These are phyloP conservation scores for Protomyces inouyei DNA, from an alignment of 1,139 yeast species.

Conservation along the genomic window DNA sequence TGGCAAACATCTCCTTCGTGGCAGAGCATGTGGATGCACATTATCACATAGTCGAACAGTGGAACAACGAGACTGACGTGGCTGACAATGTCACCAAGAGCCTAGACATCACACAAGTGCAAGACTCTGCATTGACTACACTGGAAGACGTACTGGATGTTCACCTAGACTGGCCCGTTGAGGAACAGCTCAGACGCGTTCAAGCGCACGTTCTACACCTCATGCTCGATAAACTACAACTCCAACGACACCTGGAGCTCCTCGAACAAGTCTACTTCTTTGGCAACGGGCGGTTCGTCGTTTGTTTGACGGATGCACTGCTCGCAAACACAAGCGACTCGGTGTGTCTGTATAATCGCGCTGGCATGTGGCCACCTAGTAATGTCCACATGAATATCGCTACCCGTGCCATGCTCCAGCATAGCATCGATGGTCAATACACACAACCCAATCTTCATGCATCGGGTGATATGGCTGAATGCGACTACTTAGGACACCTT, in stretches of 20 bases:
- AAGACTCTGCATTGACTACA: background rate
- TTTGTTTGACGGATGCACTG: slow-evolving; percentile 2
- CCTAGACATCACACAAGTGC: background rate
- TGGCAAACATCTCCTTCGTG: background rate
- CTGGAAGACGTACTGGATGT: background rate
- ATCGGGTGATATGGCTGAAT: background rate
- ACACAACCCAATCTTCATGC: background rate
- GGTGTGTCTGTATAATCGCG: background rate
- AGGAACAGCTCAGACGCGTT: slow-evolving; percentile 1
- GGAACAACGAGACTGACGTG: background rate
- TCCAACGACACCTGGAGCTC: slow-evolving; percentile 12
- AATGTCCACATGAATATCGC: slow-evolving; percentile 12
- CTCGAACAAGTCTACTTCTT: slow-evolving; percentile 10
- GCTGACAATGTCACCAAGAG: background rate
- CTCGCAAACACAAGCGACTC: background rate
- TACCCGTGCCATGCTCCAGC: slow-evolving; percentile 5
- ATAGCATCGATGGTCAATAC: background rate
- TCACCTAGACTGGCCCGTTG: slow-evolving; percentile 8
- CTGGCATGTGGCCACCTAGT: slow-evolving; percentile 15
- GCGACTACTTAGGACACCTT: slow-evolving; percentile 3
- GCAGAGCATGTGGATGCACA: background rate
- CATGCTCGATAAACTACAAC: slow-evolving; percentile 7
- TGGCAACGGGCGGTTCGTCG: slow-evolving; percentile 1
- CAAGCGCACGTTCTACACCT: slow-evolving; percentile 3
- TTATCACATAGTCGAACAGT: background rate